Base-by-base conservation (phyloP, 1,284 basidiomycete genomes). In the Boletellus dicymbophilus region DNA sequence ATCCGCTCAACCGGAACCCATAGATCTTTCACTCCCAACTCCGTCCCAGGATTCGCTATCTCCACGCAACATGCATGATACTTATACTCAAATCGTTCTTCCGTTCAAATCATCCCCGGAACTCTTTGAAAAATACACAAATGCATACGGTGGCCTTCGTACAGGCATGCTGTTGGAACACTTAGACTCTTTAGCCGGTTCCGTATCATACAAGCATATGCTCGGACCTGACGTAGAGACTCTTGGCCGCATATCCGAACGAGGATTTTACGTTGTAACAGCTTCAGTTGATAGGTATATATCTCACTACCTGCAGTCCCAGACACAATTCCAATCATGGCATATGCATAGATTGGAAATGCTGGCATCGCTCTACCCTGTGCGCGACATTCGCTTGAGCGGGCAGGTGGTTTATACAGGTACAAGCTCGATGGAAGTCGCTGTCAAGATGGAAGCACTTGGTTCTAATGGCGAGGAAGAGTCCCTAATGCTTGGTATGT, bases 341-440 rank as follows among this genome's bases (percentile, higher is more conserved):
- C 5, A 36, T 37, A 27, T 41, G 2, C 11, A 22, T 42, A 88
- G 84, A 48, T 67, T 88, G 25, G 85, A 88, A 60, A 82, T 87
- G 80, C 67, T 88, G 11, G 70, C 78, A 1, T 72, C 78, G 11
- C 66, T 88, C 12, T 67, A 80, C 49, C 80, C 84, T 8, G 68
- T 77, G 13, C 75, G 85, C 47, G 88, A 93, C 63, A 74, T 92
- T 27, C 77, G 85, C 21, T 72, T 93, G 36, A 85, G 84, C 36
- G 90, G 90, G 0, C 89, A 92, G 59, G 88, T 93, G 21, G 85
- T 90, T 22, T 88, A 87, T 60, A 87, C 87, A 0, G 90, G 90
- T 1, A 75, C 68, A 33, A 88, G 84, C 51, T 89, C 85, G 0
- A 89, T 93, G 81, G 90, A 93, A 63, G 82, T 92, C 23, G 87